These are phyloP conservation scores for Akebia trifoliata DNA, from an alignment of 164 flowering plant genomes.

Conservation along the genomic window DNA sequence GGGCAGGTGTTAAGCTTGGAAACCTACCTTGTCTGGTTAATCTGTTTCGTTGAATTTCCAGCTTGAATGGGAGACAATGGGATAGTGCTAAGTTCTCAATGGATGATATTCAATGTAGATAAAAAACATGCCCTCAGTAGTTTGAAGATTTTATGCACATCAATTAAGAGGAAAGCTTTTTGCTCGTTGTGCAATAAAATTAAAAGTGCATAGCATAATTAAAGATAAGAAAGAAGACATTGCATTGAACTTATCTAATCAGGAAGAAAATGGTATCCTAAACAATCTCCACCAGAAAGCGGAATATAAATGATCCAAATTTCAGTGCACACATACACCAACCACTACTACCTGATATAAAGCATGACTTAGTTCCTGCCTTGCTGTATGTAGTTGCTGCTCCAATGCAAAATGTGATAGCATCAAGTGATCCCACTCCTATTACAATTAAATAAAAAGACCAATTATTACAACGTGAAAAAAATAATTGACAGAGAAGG, in stretches of 20 bases:
- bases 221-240: no score
- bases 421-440: conserved; percentile 99
- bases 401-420: conserved; percentile 93
- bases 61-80: no score
- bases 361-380: conserved; percentile 98
- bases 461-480: neutral
- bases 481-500: neutral
- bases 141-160: neutral
- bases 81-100: no score
- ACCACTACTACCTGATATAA: conserved; percentile 74
- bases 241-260: neutral
- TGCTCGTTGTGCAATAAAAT: neutral
- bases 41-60: no score
- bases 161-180: neutral
- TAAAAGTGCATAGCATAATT: no score
- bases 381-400: conserved; percentile 91
- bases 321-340: neutral
- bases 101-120: no score
- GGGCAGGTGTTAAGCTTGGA: no score
- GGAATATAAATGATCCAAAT: neutral
- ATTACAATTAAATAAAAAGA: neutral
- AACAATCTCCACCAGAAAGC: neutral
- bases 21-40: no score
- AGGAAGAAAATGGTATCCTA: neutral
- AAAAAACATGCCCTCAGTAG: no score